A percentile compares a stretch with the other conserved stretches of the same genome.
phyloP scores from a whole-genome alignment of 2,329 filamentous ascomycete genomes.

The Sporothrix inflata region DNA sequence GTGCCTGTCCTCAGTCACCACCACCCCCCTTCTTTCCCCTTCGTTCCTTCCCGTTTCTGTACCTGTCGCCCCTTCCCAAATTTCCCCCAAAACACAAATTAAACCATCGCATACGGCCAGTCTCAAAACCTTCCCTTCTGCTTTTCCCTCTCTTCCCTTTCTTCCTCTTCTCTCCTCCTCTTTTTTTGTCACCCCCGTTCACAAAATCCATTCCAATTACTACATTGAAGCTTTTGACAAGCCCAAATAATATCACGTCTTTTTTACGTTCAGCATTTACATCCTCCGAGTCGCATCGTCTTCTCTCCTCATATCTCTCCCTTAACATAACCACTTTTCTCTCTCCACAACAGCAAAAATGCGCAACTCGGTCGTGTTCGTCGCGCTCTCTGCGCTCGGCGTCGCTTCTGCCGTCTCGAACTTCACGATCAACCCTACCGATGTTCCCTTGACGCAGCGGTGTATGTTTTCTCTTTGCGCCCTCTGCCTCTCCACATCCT shows the following conservation, averaged over 20 bases:
- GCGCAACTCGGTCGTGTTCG: conserved; percentile 48
- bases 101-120: conserved; percentile 13
- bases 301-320: background rate
- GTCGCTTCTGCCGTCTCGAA: conserved; percentile 45
- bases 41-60: conserved; percentile 24
- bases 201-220: background rate
- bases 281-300: background rate
- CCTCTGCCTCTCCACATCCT: background rate
- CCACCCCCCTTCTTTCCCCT: conserved; percentile 11
- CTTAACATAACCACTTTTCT: background rate
- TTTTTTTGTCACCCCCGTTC: background rate
- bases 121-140: conserved; percentile 22
- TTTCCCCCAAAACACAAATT: conserved; percentile 22
- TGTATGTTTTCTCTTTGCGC: conserved; percentile 43
- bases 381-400: conserved; percentile 49
- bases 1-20: conserved; percentile 22
- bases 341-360: conserved; percentile 40
- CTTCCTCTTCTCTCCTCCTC: background rate
- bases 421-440: conserved; percentile 50
- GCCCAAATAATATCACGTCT: conserved; percentile 8
- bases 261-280: conserved; percentile 2
- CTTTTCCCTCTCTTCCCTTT: background rate
- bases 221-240: conserved; percentile 24
- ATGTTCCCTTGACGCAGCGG: conserved; percentile 42
- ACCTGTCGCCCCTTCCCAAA: conserved; percentile 29